These are phyloP conservation scores for Ustilago nuda DNA, from an alignment of 1,284 basidiomycete genomes.

Conservation along the genomic window DNA sequence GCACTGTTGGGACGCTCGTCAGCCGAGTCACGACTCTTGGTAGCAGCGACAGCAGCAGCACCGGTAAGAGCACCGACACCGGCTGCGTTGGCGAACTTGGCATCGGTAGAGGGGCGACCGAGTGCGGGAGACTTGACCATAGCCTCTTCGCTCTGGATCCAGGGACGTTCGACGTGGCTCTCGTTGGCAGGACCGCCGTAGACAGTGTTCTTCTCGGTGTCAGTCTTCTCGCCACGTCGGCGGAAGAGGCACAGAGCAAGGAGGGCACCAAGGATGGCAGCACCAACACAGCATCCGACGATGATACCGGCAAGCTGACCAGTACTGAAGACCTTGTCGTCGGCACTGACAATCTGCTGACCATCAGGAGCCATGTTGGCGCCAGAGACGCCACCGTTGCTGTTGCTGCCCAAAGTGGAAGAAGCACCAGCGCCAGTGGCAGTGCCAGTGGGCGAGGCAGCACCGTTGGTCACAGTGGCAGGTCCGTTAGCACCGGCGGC, in stretches of 20 bases:
- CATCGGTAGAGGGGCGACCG: slow-evolving; percentile 39
- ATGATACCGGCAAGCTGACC: slow-evolving; percentile 58
- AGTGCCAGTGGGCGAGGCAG: slow-evolving; percentile 14
- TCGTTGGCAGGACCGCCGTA: slow-evolving; percentile 41
- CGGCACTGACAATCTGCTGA: slow-evolving; percentile 34
- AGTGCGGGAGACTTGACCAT: slow-evolving; percentile 44
- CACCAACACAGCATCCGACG: slow-evolving; percentile 56
- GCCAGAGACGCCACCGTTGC: slow-evolving; percentile 12
- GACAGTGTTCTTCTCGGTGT: slow-evolving; percentile 40
- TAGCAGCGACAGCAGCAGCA: slow-evolving; percentile 43
- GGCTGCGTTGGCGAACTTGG: slow-evolving; percentile 42
- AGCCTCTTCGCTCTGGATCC: slow-evolving; percentile 55
- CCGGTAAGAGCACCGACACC: slow-evolving; percentile 44
- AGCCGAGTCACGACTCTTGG: slow-evolving; percentile 39
- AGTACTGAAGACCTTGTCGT: slow-evolving; percentile 35
- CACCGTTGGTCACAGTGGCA: slow-evolving; percentile 25
- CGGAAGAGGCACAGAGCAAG: slow-evolving; percentile 47
- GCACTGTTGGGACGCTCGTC: slow-evolving; percentile 51
- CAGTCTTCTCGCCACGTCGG: slow-evolving; percentile 32
- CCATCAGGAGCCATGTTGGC: slow-evolving; percentile 32
- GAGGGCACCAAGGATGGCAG: slow-evolving; percentile 55
- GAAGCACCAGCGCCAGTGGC: slow-evolving; percentile 13
- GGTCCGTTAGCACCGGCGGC: slow-evolving; percentile 19
- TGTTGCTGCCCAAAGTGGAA: slow-evolving; percentile 8
- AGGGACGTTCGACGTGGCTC: slow-evolving; percentile 53